Base-by-base conservation (phyloP, 2,329 filamentous ascomycete species). In the Aspergillus fischeri region DNA sequence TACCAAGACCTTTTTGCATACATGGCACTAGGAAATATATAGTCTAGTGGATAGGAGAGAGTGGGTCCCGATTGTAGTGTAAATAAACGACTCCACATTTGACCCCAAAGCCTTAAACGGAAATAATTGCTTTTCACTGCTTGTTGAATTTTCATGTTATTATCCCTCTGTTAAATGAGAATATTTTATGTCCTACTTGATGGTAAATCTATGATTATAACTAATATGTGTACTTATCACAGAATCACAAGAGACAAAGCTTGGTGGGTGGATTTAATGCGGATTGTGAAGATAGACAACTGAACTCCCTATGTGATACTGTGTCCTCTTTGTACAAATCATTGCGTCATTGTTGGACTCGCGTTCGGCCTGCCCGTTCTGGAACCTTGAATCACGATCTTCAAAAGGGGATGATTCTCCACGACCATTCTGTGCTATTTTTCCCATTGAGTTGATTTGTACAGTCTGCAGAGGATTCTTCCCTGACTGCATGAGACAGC, bases 341-440 rank as follows among this genome's bases (percentile, higher is more conserved):
- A 66, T 64, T 60, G 59, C 67, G 68, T 72, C 67, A 72, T 69
- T 61, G 55, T 64, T 61, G 55, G 60, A 55, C 51, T 70, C 69
- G 65, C 69, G 42, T 59, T 61, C 53, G 53, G 56, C 53, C 55
- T 64, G 61, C 63, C 60, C 56, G 57, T 67, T 65, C 59, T 63
- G 63, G 58, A 55, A 55, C 57, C 42, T 55, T 48, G 52, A 60
- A 57, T 56, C 51, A 54, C 54, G 60, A 60, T 55, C 61, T 51
- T 55, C 60, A 32, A 54, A 55, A 27, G 29, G 54, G 56, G 54
- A 59, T 59, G 52, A 57, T 45, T 53, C 53, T 53, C 52, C 35
- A 51, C n/a, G 51, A 35, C n/a, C 21, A 54, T 50, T 24, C 41
- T 49, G 32, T 44, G 29, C 50, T 41, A 32, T 52, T 45, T n/a